Conservation (phyloP, 179 eudicot genomes). For the Beta corolliflora region DNA sequence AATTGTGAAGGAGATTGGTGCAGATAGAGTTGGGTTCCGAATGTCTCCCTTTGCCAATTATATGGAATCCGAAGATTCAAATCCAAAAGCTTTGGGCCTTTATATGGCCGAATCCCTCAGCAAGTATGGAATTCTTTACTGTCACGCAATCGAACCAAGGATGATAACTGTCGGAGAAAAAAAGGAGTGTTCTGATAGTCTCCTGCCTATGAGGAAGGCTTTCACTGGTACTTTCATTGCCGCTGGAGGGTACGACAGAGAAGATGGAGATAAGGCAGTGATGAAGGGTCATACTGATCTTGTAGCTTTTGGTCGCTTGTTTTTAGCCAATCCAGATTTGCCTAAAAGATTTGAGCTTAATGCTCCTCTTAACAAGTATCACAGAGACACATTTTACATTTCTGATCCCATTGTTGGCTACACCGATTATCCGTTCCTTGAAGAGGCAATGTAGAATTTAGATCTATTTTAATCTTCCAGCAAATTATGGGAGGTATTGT, state of each 20-base stretch:
- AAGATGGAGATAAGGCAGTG: slow-evolving; percentile 41
- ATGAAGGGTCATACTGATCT: slow-evolving; percentile 33
- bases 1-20: slow-evolving; percentile 34
- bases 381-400: slow-evolving; percentile 33
- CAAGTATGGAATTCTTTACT: slow-evolving; percentile 29
- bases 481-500: no score
- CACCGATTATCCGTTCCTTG: slow-evolving; percentile 45
- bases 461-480: neutral
- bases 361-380: slow-evolving; percentile 38
- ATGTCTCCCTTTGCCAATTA: slow-evolving; percentile 39
- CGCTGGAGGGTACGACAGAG: slow-evolving; percentile 38
- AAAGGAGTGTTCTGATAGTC: slow-evolving; percentile 17
- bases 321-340: slow-evolving; percentile 44
- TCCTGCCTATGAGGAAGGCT: slow-evolving; percentile 39
- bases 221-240: slow-evolving; percentile 41
- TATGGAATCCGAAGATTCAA: slow-evolving; percentile 36
- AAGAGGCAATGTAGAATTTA: neutral
- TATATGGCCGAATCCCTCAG: slow-evolving; percentile 37
- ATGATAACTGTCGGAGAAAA: slow-evolving; percentile 18
- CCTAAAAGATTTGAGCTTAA: slow-evolving; percentile 38
- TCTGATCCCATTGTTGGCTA: slow-evolving; percentile 47
- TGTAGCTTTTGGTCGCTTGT: slow-evolving; percentile 39
- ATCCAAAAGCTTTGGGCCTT: slow-evolving; percentile 39
- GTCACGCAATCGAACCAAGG: slow-evolving; percentile 39
- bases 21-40: slow-evolving; percentile 38